phyloP scores from a whole-genome alignment of 768 basidiomycete genomes.

The Floccularia luteovirens region DNA sequence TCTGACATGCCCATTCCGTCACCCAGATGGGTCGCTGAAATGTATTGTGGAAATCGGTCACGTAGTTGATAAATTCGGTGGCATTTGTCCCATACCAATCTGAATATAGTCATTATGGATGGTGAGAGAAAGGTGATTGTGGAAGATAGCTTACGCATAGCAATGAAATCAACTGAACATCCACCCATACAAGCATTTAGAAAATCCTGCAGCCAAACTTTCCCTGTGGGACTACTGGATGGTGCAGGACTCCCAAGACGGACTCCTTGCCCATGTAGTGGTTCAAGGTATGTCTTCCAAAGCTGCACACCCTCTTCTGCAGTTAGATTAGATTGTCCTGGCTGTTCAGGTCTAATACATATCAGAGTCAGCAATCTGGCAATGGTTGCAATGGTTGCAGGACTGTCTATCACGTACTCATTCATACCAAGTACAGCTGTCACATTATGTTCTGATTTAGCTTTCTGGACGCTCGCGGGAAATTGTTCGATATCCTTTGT shows the following conservation, averaged over 20 bases:
- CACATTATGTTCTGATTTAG: slow-evolving; percentile 25
- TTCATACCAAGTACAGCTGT: slow-evolving; percentile 45
- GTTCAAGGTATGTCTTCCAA: slow-evolving; percentile 47
- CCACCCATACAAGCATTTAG: slow-evolving; percentile 36
- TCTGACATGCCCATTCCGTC: slow-evolving; percentile 55
- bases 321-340: slow-evolving; percentile 42
- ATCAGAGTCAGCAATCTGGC: no score
- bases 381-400: background rate
- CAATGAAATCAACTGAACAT: slow-evolving; percentile 52
- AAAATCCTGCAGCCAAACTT: slow-evolving; percentile 48
- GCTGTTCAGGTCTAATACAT: slow-evolving; percentile 9
- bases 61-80: slow-evolving; percentile 35
- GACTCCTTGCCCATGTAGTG: slow-evolving; percentile 34
- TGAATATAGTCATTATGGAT: slow-evolving; percentile 8
- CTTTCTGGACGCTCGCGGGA: slow-evolving; percentile 29
- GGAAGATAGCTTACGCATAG: slow-evolving; percentile 31
- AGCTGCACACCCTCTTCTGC: slow-evolving; percentile 38
- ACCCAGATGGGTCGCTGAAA: slow-evolving; percentile 51
- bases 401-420: slow-evolving; percentile 23
- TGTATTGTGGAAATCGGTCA: slow-evolving; percentile 41
- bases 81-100: slow-evolving; percentile 50
- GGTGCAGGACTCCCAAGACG: slow-evolving; percentile 47
- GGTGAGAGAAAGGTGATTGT: background rate
- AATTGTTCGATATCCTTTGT: slow-evolving; percentile 27
- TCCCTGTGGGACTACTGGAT: slow-evolving; percentile 43